Evolutionary conservation across 1,284 basidiomycete genomes (phyloP).

Genomic region (Rugiboletus extremiorientalis): DNA sequence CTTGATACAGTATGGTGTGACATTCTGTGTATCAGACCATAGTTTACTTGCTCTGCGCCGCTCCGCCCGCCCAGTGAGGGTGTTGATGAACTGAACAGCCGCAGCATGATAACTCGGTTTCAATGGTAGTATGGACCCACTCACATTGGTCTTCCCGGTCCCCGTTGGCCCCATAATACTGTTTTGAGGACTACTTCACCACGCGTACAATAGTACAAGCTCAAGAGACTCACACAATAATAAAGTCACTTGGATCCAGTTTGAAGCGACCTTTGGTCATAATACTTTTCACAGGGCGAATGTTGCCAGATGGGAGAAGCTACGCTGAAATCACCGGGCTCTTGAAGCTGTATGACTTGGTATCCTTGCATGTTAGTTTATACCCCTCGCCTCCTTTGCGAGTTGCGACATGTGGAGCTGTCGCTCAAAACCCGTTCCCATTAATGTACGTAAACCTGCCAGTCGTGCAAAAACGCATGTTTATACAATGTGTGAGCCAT

Average conservation of each 20-base stretch:
- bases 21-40: constrained; percentile 11
- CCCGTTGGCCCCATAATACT: constrained; percentile 24
- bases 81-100: constrained; percentile 19
- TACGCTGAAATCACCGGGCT: background rate
- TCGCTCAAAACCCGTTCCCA: background rate
- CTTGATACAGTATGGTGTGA: constrained; percentile 4
- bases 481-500: background rate
- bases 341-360: background rate
- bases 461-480: background rate
- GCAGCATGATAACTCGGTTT: background rate
- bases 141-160: constrained; percentile 25
- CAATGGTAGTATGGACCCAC: background rate
- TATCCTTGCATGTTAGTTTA: background rate
- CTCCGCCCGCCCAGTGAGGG: constrained; percentile 4
- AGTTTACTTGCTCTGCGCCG: background rate
- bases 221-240: constrained; percentile 12
- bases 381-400: background rate
- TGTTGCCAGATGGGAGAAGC: background rate
- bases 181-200: background rate
- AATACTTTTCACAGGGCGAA: background rate
- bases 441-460: background rate
- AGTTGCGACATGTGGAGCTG: background rate
- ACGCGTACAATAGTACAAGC: background rate
- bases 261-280: constrained; percentile 12
- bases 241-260: background rate